Evolutionary conservation across 2,329 filamentous ascomycete species (phyloP), one percentile per base, ranked within the genome.

Genomic region (Fusarium caatingaense): DNA sequence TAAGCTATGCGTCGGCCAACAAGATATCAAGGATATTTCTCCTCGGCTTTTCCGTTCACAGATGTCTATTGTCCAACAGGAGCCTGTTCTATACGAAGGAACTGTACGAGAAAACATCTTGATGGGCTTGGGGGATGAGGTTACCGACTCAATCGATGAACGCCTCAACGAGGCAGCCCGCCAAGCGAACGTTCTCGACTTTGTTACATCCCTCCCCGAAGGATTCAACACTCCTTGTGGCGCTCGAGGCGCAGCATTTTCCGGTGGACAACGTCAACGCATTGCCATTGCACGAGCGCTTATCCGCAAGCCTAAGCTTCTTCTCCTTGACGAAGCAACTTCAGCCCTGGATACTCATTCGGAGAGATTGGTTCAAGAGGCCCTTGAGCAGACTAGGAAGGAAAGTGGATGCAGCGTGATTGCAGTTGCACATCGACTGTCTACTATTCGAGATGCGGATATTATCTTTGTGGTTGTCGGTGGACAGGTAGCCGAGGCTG

Each of bases 321-420:
- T 92, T 4, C 84, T 92, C 10, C 80, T 92, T 1, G 90, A 92
- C 67, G 90, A 92, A 77, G 90, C 90, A 2, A 92, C 90, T 0
- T 78, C 75, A 18, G 79, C 79, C 3, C 80, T 91, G 0, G 89
- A 91, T 62, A 87, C 87, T 2, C 83, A 88, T 64, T 87, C 84
- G 1, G 89, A 91, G 74, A 83, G 83, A 50, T 77, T 88, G 5
- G 86, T 91, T 3, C 88, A 91, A 74, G 79, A 77, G 2, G 87
- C 88, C 0, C 80, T 91, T 27, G 85, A 71, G 10, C 40, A 60
- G 7, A 56, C 68, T 1, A 55, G 58, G 25, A 59, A 13, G 50
- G 55, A 60, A n/a, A 69, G 48, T 13, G 54, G 65, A 2, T 68
- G 65, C 15, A 91, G 89, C 2, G 89, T 88, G 0, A 86, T 91